phyloP scores from a whole-genome alignment of 2,329 filamentous ascomycete species.

The Ceratocystis harringtonii region DNA sequence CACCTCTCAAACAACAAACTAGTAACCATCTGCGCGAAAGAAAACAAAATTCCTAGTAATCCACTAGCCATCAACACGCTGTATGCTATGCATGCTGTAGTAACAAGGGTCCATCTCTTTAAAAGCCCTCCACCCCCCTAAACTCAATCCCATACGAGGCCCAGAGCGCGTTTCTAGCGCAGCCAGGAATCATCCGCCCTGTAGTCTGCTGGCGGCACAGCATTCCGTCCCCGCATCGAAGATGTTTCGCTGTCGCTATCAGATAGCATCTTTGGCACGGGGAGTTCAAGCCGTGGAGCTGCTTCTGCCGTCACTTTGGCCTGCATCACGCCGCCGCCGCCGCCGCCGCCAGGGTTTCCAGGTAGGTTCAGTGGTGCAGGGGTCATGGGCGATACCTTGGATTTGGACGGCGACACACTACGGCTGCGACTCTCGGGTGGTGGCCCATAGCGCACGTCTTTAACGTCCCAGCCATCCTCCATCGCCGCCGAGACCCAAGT shows the following conservation, averaged over 20 bases:
- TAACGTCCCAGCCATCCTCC: conserved; percentile 78
- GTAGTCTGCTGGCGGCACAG: conserved; percentile 11
- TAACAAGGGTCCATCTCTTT: background rate
- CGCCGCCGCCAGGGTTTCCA: background rate
- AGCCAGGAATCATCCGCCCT: conserved; percentile 16
- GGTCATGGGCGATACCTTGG: conserved; percentile 10
- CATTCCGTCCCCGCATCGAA: conserved; percentile 10
- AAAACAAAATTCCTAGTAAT: too few relatives aligned
- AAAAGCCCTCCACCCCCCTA: too few relatives aligned
- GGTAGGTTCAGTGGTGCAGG: conserved; percentile 7
- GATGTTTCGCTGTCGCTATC: conserved; percentile 15
- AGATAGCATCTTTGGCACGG: conserved; percentile 14
- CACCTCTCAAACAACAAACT: too few relatives aligned
- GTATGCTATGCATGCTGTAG: too few relatives aligned
- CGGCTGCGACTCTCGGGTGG: conserved; percentile 24
- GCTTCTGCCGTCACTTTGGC: background rate
- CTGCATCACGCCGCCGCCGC: background rate
- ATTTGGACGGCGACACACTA: conserved; percentile 16
- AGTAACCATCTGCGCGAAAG: too few relatives aligned
- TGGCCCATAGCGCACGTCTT: conserved; percentile 63
- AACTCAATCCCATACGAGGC: background rate
- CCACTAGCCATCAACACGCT: too few relatives aligned
- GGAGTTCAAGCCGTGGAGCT: conserved; percentile 13
- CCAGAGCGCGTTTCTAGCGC: conserved; percentile 11
- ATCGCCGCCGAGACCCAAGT: conserved; percentile 80